Evolutionary conservation across 1,284 basidiomycete species (phyloP), one percentile per base, ranked within the genome.

Genomic region (Ganoderma multipileum): DNA sequence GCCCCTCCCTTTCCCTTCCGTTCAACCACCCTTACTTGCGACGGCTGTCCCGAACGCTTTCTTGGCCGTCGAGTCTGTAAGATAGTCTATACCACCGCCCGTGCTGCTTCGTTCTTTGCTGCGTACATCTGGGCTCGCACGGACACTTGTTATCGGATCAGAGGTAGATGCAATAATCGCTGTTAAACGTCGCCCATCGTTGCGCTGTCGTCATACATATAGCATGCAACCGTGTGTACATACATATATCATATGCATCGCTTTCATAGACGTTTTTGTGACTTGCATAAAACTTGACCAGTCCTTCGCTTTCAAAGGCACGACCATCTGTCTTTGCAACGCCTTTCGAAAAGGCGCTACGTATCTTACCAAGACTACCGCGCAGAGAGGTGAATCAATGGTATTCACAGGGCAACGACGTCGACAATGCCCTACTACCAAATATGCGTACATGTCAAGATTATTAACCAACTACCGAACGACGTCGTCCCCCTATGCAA

Each of bases 11-110:
- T 39, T 55, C 6, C 44, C 20, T n/a, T 23, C 44, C 44, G 23
- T 11, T 11, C 44, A 47, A 23, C 11, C 44, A 64, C 58, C 12
- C 36, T 23, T 63, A 42, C 36, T 14, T 3, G 20, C 38, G 12
- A 39, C n/a, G 47, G 39, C 42, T 28, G 20, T 33, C 30, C 26
- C 30, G 62, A 55, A 61, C 67, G 39, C 30, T 66, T 47, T 38
- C 50, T 42, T 55, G 50, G 50, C 44, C 42, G 36, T 33, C 61
- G 54, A 30, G 59, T 33, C 42, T 70, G 68, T 70, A 72, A 55
- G 44, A 68, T 72, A 72, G 65, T 36, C 33, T 68, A 72, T 72
- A 72, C 71, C 71, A 68, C 63, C 30, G 54, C 28, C 30, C 54
- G 54, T 55, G 28, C 30, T 30, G 52, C 54, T 23, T 33, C 30